A percentile compares a stretch with the other conserved stretches of the same genome.
Conservation (phyloP, 495 filamentous ascomycete species). For the Neurospora sp. region DNA sequence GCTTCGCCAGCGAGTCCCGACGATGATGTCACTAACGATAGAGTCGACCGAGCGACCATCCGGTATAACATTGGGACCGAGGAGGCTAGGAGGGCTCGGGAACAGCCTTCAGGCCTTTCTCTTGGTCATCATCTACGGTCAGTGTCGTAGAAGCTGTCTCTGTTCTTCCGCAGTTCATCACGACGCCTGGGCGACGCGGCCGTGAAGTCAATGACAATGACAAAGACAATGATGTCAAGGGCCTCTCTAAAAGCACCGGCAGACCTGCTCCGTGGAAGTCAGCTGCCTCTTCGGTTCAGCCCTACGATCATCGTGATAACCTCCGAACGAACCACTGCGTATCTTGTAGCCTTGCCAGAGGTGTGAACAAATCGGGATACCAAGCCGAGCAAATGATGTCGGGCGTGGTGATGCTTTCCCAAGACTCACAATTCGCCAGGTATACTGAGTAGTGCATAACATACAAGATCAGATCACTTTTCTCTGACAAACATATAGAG, state of each 20-base stretch:
- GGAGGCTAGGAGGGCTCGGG: background rate
- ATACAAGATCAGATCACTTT: background rate
- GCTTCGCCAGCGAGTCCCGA: background rate
- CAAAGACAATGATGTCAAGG: background rate
- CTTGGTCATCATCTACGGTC: background rate
- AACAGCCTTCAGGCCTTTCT: background rate
- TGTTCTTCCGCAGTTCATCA: background rate
- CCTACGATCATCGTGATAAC: background rate
- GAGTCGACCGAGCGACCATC: background rate
- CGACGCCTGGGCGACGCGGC: background rate
- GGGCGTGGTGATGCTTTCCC: background rate
- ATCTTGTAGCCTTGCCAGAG: background rate
- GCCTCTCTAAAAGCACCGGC: background rate
- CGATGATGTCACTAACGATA: background rate
- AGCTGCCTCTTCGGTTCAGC: background rate
- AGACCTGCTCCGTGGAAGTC: background rate
- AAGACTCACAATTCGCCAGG: background rate
- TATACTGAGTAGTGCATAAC: background rate
- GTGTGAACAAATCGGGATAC: background rate
- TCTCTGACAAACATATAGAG: background rate
- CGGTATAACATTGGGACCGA: background rate
- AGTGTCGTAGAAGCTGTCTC: background rate
- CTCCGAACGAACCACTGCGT: background rate
- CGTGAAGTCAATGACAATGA: background rate
- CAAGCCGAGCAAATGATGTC: background rate